These are phyloP conservation scores for Penicillium sp. DNA, from an alignment of 2,329 filamentous ascomycete genomes.

Conservation along the genomic window DNA sequence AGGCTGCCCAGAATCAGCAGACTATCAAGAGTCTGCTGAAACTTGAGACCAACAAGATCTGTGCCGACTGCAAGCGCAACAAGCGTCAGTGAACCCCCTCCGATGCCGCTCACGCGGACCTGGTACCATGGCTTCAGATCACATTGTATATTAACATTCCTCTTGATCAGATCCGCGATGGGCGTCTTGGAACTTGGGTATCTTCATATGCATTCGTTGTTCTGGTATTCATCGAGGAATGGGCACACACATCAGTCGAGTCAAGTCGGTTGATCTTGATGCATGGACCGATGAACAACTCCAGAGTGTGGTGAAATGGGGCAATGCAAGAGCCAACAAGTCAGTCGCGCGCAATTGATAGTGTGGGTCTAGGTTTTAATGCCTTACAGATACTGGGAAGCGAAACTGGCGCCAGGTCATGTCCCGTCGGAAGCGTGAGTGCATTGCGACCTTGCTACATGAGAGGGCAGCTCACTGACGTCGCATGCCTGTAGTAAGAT, in stretches of 20 bases:
- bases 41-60: constrained; percentile 91
- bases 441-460: not conserved
- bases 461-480: constrained; percentile 11
- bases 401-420: constrained; percentile 86
- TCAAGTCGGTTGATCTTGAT: constrained; percentile 97
- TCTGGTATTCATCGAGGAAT: constrained; percentile 98
- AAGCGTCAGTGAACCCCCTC: constrained; percentile 66
- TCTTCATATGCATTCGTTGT: constrained; percentile 97
- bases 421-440: constrained; percentile 79
- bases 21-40: constrained; percentile 95
- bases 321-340: constrained; percentile 94
- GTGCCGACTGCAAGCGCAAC: constrained; percentile 98
- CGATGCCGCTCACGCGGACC: constrained; percentile 10
- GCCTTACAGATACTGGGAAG: constrained; percentile 73
- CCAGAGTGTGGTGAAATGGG: constrained; percentile 91
- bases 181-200: constrained; percentile 97
- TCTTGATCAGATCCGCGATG: constrained; percentile 77
- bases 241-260: constrained; percentile 96
- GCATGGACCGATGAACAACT: constrained; percentile 98
- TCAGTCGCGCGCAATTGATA: constrained; percentile 41
- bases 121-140: not conserved
- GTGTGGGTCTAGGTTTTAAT: constrained; percentile 8
- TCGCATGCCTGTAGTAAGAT: constrained; percentile 64
- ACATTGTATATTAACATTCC: constrained; percentile 16
- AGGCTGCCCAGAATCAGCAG: constrained; percentile 87